phyloP scores from a whole-genome alignment of 148 eudicot genomes.

The Vaccinium macrocarpon region DNA sequence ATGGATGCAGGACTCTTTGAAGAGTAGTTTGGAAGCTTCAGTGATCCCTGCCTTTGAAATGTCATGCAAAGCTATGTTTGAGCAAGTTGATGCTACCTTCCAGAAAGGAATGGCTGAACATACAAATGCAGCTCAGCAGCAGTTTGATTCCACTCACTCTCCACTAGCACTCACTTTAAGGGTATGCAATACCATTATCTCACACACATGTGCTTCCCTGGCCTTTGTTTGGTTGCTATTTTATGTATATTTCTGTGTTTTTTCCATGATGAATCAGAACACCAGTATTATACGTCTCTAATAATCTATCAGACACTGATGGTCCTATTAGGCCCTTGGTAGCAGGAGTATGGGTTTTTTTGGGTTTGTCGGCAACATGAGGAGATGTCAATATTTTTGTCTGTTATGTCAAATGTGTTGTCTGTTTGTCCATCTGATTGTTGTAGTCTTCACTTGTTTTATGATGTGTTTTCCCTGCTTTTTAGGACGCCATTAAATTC shows the following conservation, averaged over 20 bases:
- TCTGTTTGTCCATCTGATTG: constrained; percentile 15
- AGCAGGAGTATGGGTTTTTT: not conserved
- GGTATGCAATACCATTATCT: constrained; percentile 38
- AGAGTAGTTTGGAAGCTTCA: constrained; percentile 69
- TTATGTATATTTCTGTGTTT: not conserved
- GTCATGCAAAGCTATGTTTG: constrained; percentile 94
- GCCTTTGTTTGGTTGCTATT: not conserved
- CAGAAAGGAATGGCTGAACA: constrained; percentile 92
- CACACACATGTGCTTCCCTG: not conserved
- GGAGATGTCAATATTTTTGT: not conserved
- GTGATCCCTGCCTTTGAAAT: constrained; percentile 85
- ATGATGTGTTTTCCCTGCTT: not conserved
- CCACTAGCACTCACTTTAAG: constrained; percentile 71
- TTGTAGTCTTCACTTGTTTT: not conserved
- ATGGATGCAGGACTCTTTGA: constrained; percentile 70
- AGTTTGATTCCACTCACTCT: constrained; percentile 71
- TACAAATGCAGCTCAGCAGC: constrained; percentile 59
- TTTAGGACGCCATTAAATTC: constrained; percentile 80
- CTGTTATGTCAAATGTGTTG: not conserved
- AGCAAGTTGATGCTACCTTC: constrained; percentile 86
- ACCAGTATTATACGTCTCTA: not conserved
- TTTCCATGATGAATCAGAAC: not conserved
- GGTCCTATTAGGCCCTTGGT: not conserved
- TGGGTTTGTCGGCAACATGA: not conserved
- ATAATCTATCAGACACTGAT: not conserved